Conservation (phyloP, 208 protist genomes). For the Trypanosoma scelopori region DNA sequence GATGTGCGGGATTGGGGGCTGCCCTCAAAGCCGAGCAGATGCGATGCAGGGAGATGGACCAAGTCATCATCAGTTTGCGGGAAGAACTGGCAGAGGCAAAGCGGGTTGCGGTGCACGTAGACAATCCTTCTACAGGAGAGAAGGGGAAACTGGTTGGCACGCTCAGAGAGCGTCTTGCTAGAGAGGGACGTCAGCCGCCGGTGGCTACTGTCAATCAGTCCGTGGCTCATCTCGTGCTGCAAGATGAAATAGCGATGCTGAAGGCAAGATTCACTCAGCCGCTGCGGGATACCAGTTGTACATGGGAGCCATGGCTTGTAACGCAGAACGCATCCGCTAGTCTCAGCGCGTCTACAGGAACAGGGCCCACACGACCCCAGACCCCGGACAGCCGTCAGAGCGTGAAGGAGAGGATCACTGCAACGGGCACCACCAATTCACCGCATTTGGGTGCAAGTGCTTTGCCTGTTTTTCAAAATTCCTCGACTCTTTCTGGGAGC, state of each 20-base stretch:
- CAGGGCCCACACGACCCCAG: neutral
- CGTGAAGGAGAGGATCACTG: neutral
- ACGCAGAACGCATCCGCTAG: neutral
- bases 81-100: conserved; percentile 1
- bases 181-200: neutral
- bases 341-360: neutral
- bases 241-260: conserved; percentile 10
- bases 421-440: no score
- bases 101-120: neutral
- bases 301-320: neutral
- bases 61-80: neutral
- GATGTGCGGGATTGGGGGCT: conserved; percentile 4
- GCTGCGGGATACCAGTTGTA: neutral
- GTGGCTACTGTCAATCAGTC: neutral
- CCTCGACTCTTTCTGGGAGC: no score
- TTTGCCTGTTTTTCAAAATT: no score
- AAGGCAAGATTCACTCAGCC: neutral
- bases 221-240: neutral
- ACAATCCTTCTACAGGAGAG: neutral
- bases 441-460: no score
- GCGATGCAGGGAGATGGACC: conserved; percentile 4
- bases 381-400: neutral
- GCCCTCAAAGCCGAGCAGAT: conserved; percentile 1
- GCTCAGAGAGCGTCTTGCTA: neutral
- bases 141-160: neutral